Evolutionary conservation across 2,329 filamentous ascomycete species (phyloP).

Genomic region (Fusarium sp.): DNA sequence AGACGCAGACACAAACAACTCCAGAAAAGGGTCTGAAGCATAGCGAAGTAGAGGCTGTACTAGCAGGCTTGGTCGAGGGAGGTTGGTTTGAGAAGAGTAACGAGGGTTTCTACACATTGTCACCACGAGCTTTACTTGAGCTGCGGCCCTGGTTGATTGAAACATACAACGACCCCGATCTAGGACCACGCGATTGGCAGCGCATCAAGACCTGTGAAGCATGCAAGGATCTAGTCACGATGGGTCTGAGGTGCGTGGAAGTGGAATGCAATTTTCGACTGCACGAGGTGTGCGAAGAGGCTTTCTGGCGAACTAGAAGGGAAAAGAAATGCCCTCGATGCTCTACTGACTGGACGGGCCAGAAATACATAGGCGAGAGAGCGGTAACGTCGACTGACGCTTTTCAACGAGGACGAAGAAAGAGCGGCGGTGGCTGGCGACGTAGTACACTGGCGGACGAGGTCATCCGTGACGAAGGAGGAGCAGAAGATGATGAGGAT

Average conservation of each 20-base stretch:
- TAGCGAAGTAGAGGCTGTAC: constrained; percentile 79
- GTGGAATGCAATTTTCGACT: constrained; percentile 76
- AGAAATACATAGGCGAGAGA: constrained; percentile 67
- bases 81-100: constrained; percentile 86
- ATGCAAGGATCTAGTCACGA: constrained; percentile 90
- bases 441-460: constrained; percentile 55
- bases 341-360: constrained; percentile 62
- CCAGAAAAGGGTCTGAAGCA: constrained; percentile 75
- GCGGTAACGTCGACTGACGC: constrained; percentile 68
- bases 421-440: constrained; percentile 50
- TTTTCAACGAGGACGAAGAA: constrained; percentile 60
- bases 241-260: constrained; percentile 81
- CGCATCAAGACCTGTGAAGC: constrained; percentile 89
- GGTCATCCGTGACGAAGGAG: constrained; percentile 50
- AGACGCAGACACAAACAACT: constrained; percentile 53
- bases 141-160: constrained; percentile 86
- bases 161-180: constrained; percentile 84
- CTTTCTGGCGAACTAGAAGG: constrained; percentile 77
- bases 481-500: constrained; percentile 37
- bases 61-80: constrained; percentile 78
- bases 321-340: constrained; percentile 75
- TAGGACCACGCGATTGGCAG: constrained; percentile 72
- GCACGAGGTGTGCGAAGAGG: constrained; percentile 81
- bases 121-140: constrained; percentile 85
- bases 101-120: constrained; percentile 80